Conservation (phyloP, 371 early-diverging fungal genomes). For the Circinella minor region DNA sequence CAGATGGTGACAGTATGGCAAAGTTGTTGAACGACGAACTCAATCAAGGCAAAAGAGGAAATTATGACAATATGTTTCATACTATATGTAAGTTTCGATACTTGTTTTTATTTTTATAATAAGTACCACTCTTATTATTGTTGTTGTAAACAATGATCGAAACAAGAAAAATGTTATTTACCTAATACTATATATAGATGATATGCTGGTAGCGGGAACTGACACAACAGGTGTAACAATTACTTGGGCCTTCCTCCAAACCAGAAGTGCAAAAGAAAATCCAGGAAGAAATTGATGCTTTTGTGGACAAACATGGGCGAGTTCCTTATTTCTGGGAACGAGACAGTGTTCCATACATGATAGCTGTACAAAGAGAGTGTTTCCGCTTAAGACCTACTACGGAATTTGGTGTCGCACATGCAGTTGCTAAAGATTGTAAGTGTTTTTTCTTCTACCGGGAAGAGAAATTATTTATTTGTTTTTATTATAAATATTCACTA, state of each 20-base stretch:
- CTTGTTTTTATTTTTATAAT: no score
- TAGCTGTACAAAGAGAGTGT: conserved; percentile 22
- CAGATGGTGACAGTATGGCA: not conserved
- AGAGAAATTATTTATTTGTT: not conserved
- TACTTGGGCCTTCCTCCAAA: conserved; percentile 16
- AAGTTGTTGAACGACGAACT: not conserved
- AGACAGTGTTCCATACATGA: conserved; percentile 13
- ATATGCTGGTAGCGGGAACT: conserved; percentile 19
- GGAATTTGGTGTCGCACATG: conserved; percentile 13
- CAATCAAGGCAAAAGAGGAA: not conserved
- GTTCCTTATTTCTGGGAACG: conserved; percentile 22
- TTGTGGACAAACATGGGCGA: conserved; percentile 11
- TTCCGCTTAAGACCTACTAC: conserved; percentile 20
- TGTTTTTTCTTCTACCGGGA: not conserved
- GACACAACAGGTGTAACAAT: conserved; percentile 20
- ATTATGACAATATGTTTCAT: conserved; percentile 1
- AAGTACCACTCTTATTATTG: not conserved
- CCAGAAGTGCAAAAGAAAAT: conserved; percentile 25
- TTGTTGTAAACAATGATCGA: not conserved
- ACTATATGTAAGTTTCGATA: not conserved
- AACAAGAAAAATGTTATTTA: not conserved
- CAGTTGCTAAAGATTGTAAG: conserved; percentile 20
- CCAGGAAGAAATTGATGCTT: conserved; percentile 17
- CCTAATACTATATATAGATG: conserved; percentile 10
- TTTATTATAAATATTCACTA: not conserved